Evolutionary conservation across 1,284 basidiomycete species (phyloP), one percentile per base, ranked within the genome.

Genomic region (Fistulina hepatica): DNA sequence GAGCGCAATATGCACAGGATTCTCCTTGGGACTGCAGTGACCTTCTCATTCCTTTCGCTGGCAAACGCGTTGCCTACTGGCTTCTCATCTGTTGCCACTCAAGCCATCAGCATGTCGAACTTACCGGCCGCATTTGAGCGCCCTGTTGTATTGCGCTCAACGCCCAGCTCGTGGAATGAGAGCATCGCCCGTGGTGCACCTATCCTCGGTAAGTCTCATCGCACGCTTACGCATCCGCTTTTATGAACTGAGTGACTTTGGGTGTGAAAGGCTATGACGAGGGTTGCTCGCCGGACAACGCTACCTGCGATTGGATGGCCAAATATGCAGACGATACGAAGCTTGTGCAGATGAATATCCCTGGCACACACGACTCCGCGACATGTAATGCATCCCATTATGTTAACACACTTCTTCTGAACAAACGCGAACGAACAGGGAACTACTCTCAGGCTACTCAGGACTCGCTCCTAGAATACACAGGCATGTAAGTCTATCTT

Each of bases 281-380:
- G 8, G 44, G 44, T 26, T 46, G 44, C 37, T 39, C 39, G 2
- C 36, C n/a, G 13, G 30, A 17, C 15, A 32, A 4, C 24, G 34
- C 35, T 21, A 46, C 44, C 8, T 46, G 44, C 42, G 44, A 46
- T 19, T 46, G 44, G 44, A 46, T 46, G 44, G 27, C 36, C 6
- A 41, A 41, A n/a, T 41, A 33, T 26, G 33, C 44, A 9, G 42
- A 46, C 27, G 8, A 16, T n/a, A 46, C 44, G 4, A 37, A 37
- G 33, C 15, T 46, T 5, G 44, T 46, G 4, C 39, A 37, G 11
- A 46, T 46, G 44, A 46, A 43, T 16, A 19, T 46, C 4, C 44
- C 44, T 3, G 44, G 44, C 2, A 46, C 41, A 1, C 44, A 46
- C 28, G 44, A 46, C 32, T 41, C 41, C 1, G 38, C 44, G 7